Evolutionary conservation across 2,329 filamentous ascomycete species (phyloP).

Genomic region (Colletotrichum spaethianum): DNA sequence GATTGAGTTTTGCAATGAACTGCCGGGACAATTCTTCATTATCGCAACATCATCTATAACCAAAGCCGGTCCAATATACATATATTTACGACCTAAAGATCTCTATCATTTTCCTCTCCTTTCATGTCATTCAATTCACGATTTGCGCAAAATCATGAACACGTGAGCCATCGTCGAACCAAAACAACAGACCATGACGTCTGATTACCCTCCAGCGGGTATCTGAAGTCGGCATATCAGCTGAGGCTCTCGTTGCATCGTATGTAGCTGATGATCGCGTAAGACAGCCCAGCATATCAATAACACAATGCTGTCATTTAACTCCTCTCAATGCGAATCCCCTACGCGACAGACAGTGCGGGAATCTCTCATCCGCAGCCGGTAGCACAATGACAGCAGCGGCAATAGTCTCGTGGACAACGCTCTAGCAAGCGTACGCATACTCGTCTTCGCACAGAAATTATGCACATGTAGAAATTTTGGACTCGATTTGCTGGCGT

Average conservation of each 20-base stretch:
- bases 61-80: not conserved
- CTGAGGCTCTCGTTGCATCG: not conserved
- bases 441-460: not conserved
- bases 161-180: not conserved
- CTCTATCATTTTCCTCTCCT: not conserved
- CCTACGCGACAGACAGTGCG: not conserved
- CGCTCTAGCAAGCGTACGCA: not conserved
- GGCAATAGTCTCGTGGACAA: not conserved
- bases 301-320: not conserved
- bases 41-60: not conserved
- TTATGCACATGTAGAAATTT: conserved; percentile 4
- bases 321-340: not conserved
- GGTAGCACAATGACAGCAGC: not conserved
- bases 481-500: conserved; percentile 37
- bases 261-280: not conserved
- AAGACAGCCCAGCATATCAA: not conserved
- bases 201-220: not conserved
- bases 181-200: not conserved
- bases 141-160: not conserved
- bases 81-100: not conserved
- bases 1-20: conserved; percentile 2
- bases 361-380: too few species aligned
- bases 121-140: not conserved
- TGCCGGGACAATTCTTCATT: not conserved
- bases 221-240: not conserved